These are phyloP conservation scores for Metschnikowia matae DNA, from an alignment of 805 yeast genomes.

Conservation along the genomic window DNA sequence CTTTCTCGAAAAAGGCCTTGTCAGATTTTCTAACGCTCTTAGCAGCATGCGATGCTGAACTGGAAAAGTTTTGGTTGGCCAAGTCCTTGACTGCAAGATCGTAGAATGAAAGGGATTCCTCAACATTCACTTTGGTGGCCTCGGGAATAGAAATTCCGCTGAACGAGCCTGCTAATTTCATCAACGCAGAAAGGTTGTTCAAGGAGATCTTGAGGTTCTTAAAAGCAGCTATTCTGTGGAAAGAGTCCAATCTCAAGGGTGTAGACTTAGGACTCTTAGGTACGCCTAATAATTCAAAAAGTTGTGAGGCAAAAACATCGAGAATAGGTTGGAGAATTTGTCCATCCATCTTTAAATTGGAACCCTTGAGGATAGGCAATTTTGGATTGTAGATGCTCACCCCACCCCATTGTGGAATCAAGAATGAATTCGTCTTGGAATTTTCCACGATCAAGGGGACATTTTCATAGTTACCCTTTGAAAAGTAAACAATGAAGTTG, in stretches of 20 bases:
- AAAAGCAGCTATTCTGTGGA: conserved; percentile 55
- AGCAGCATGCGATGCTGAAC: conserved; percentile 38
- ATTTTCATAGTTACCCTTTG: conserved; percentile 40
- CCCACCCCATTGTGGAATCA: conserved; percentile 92
- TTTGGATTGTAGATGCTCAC: conserved; percentile 47
- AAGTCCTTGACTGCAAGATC: conserved; percentile 30
- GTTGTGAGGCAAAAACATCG: conserved; percentile 69
- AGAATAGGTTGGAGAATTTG: conserved; percentile 53
- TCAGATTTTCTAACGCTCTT: conserved; percentile 59
- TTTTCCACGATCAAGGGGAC: conserved; percentile 49
- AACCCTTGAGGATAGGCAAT: conserved; percentile 18
- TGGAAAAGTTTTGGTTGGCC: conserved; percentile 26
- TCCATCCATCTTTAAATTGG: conserved; percentile 27
- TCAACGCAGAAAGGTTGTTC: conserved; percentile 68
- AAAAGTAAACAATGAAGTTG: conserved; percentile 68
- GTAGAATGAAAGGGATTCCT: conserved; percentile 43
- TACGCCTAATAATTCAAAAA: conserved; percentile 69
- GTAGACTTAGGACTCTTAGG: conserved; percentile 57
- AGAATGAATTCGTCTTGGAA: conserved; percentile 52
- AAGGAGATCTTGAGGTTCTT: conserved; percentile 59
- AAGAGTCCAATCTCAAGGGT: conserved; percentile 57
- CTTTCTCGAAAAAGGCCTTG: conserved; percentile 85
- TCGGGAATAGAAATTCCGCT: conserved; percentile 82
- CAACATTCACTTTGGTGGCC: conserved; percentile 57
- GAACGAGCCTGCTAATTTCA: conserved; percentile 63